phyloP scores from a whole-genome alignment of 1,284 basidiomycete species.

The Schizopora paradoxa region DNA sequence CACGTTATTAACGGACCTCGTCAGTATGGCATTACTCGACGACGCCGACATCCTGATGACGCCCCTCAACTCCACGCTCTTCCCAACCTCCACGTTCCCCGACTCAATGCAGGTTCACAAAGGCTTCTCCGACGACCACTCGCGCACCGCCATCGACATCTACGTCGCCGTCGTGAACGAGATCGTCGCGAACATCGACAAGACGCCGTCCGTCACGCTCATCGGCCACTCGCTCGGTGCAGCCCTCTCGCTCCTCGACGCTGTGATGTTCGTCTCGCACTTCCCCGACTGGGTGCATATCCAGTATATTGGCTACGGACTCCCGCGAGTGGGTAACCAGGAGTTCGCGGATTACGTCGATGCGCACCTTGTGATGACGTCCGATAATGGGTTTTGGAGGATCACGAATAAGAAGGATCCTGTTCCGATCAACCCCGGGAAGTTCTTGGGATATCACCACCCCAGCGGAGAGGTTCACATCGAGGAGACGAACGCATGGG shows the following conservation, averaged over 20 bases:
- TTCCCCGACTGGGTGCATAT: conserved; percentile 30
- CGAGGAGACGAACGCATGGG: conserved; percentile 41
- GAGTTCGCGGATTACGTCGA: conserved; percentile 57
- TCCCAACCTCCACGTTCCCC: conserved; percentile 54
- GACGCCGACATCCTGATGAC: conserved; percentile 44
- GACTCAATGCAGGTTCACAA: conserved; percentile 45
- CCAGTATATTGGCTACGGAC: conserved; percentile 40
- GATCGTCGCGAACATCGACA: conserved; percentile 25
- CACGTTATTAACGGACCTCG: conserved; percentile 3
- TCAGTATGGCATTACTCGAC: conserved; percentile 33
- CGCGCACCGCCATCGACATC: conserved; percentile 32
- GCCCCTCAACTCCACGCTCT: conserved; percentile 40
- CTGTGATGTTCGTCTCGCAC: conserved; percentile 33
- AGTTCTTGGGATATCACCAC: conserved; percentile 49
- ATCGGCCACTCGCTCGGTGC: conserved; percentile 56
- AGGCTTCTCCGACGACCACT: conserved; percentile 54
- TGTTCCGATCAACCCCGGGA: conserved; percentile 37
- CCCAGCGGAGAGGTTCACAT: conserved; percentile 58
- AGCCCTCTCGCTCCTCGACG: conserved; percentile 46
- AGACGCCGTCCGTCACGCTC: conserved; percentile 37
- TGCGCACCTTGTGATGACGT: conserved; percentile 26
- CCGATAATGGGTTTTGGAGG: conserved; percentile 33
- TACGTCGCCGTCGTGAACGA: conserved; percentile 33
- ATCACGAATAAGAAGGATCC: conserved; percentile 42
- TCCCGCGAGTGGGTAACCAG: conserved; percentile 65